These are phyloP conservation scores for Kodamaea sp. DNA, from an alignment of 1,139 yeast species.

Conservation along the genomic window DNA sequence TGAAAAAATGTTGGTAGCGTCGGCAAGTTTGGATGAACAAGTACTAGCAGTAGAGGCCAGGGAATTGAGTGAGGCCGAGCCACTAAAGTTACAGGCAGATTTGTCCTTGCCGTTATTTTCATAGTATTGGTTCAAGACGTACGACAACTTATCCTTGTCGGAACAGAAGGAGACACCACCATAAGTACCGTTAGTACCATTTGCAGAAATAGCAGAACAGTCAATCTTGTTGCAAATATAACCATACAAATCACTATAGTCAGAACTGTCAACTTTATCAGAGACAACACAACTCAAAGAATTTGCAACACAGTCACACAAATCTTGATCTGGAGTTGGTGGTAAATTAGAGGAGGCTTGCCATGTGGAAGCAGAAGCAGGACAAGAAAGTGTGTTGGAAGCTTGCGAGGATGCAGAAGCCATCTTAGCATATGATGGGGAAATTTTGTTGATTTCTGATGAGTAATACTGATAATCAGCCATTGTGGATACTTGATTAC, in stretches of 20 bases:
- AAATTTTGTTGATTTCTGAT: slow-evolving; percentile 55
- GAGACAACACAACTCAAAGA: slow-evolving; percentile 37
- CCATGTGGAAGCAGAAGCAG: slow-evolving; percentile 36
- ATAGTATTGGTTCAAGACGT: slow-evolving; percentile 40
- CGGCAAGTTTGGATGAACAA: slow-evolving; percentile 28
- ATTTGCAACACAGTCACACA: slow-evolving; percentile 37
- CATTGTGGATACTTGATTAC: slow-evolving; percentile 38
- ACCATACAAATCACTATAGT: slow-evolving; percentile 35
- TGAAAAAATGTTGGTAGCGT: slow-evolving; percentile 17
- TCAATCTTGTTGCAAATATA: slow-evolving; percentile 33
- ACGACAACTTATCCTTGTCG: slow-evolving; percentile 38
- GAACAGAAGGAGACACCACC: slow-evolving; percentile 42
- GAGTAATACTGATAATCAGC: slow-evolving; percentile 48
- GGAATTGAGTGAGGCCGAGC: slow-evolving; percentile 35
- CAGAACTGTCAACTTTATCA: slow-evolving; percentile 26
- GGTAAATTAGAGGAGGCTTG: slow-evolving; percentile 39
- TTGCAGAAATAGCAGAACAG: slow-evolving; percentile 36
- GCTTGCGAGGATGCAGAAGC: slow-evolving; percentile 23
- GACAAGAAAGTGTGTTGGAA: slow-evolving; percentile 32
- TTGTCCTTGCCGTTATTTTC: slow-evolving; percentile 22
- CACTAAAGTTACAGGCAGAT: slow-evolving; percentile 41
- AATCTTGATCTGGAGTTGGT: slow-evolving; percentile 41
- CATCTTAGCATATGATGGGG: slow-evolving; percentile 40
- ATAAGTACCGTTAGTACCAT: slow-evolving; percentile 38
- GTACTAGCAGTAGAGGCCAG: slow-evolving; percentile 26